phyloP scores from a whole-genome alignment of 345 rosid genomes.

The Gossypium anomalum region DNA sequence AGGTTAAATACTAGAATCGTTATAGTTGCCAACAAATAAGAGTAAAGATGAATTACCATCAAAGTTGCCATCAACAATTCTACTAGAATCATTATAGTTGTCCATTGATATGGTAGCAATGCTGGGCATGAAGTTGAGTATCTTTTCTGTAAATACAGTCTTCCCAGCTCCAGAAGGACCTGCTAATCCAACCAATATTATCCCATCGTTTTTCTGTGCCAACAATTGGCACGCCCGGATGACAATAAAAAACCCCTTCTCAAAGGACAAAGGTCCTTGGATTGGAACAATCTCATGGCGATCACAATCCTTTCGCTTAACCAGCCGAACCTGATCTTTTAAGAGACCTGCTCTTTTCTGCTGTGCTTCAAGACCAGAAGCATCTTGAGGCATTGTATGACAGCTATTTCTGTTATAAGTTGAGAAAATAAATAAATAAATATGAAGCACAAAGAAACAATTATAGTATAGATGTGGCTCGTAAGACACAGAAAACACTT shows the following conservation, averaged over 20 bases:
- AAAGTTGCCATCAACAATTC: slow-evolving; percentile 90
- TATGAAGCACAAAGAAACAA: not conserved
- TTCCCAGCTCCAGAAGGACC: slow-evolving; percentile 99
- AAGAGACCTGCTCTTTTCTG: slow-evolving; percentile 62
- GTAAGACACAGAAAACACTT: slow-evolving; percentile 5
- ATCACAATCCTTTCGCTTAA: slow-evolving; percentile 64
- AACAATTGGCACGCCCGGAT: slow-evolving; percentile 90
- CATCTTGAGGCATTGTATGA: slow-evolving; percentile 47
- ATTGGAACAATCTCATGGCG: slow-evolving; percentile 73
- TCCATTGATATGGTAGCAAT: slow-evolving; percentile 92
- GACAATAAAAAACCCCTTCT: slow-evolving; percentile 86
- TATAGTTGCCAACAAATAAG: not conserved
- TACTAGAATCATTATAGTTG: slow-evolving; percentile 85
- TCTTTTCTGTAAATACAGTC: slow-evolving; percentile 90
- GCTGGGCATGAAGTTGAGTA: slow-evolving; percentile 77
- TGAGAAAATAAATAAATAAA: not conserved
- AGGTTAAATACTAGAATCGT: not conserved
- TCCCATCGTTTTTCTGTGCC: slow-evolving; percentile 83
- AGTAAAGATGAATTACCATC: slow-evolving; percentile 50
- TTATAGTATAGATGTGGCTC: not conserved
- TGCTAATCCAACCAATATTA: slow-evolving; percentile 79
- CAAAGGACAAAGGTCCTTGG: slow-evolving; percentile 69
- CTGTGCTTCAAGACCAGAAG: slow-evolving; percentile 49
- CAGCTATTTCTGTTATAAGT: slow-evolving; percentile 20
- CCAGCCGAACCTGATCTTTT: slow-evolving; percentile 77